A percentile compares a stretch with the other conserved stretches of the same genome.
phyloP scores from a whole-genome alignment of 148 eudicot genomes.

The Suaeda aralocaspica region DNA sequence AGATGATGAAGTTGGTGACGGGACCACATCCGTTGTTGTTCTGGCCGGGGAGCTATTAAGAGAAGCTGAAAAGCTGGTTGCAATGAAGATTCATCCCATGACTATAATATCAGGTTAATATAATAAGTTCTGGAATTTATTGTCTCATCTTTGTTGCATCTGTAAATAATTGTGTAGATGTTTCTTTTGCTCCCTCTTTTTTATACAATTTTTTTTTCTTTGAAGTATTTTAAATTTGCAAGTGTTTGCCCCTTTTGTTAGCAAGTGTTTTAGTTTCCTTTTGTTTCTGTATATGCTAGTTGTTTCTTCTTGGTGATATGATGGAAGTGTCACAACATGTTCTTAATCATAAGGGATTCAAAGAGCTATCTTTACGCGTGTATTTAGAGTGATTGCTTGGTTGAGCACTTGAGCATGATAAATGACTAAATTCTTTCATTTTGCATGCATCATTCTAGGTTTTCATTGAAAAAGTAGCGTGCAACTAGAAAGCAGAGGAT shows the following conservation, averaged over 20 bases:
- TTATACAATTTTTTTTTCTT: neutral
- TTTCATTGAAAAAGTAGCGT: no score
- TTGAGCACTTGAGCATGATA: neutral
- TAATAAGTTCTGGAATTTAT: neutral
- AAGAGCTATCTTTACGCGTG: neutral
- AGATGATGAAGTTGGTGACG: constrained; percentile 99
- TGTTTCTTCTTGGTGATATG: no score
- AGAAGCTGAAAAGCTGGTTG: constrained; percentile 94
- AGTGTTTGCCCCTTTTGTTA: no score
- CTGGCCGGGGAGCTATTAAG: constrained; percentile 95
- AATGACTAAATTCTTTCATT: neutral
- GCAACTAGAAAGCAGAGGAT: no score
- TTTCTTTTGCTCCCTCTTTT: neutral
- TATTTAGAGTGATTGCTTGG: neutral
- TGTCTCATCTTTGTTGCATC: neutral
- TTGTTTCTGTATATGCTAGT: no score
- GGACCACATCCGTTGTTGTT: constrained; percentile 97
- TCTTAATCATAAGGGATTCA: neutral
- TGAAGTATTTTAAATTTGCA: no score
- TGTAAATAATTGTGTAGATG: neutral
- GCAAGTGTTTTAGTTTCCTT: no score
- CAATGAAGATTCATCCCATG: constrained; percentile 95
- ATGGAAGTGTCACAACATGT: no score
- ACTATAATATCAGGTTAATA: constrained; percentile 77
- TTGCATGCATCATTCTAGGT: neutral